Conservation (phyloP, 495 filamentous ascomycete genomes). For the Neurospora discreta region DNA sequence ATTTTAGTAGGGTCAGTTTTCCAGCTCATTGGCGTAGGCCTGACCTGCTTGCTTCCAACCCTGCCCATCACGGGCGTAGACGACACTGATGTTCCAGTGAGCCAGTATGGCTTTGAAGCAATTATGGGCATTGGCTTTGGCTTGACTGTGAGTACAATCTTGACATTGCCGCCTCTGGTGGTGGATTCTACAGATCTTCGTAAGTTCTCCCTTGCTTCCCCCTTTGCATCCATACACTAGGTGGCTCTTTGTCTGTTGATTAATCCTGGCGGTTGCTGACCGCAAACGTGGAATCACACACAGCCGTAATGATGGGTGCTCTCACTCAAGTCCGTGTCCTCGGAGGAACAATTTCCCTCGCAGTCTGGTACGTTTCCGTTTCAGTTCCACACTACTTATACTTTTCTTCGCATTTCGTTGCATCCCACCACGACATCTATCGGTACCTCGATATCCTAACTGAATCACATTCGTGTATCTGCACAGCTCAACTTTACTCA, state of each 20-base stretch:
- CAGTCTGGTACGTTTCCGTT: not conserved
- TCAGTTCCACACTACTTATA: not conserved
- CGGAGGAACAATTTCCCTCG: constrained; percentile 37
- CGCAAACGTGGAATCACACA: not conserved
- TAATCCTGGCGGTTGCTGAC: constrained; percentile 22
- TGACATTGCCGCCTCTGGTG: constrained; percentile 29
- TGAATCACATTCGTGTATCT: not conserved
- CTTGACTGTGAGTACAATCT: constrained; percentile 25
- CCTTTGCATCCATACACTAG: not conserved
- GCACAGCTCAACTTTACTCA: constrained; percentile 4
- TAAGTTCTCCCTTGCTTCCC: constrained; percentile 13
- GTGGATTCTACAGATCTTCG: constrained; percentile 32
- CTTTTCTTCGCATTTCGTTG: not conserved
- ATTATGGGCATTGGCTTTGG: constrained; percentile 39
- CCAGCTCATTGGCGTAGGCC: constrained; percentile 35
- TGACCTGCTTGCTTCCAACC: constrained; percentile 26
- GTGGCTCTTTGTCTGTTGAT: not conserved
- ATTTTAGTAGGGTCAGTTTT: constrained; percentile 29
- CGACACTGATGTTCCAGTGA: constrained; percentile 16
- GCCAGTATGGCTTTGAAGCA: constrained; percentile 32
- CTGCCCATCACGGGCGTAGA: not conserved
- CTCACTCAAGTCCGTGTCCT: constrained; percentile 39
- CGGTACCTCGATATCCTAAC: not conserved
- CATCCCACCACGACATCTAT: not conserved
- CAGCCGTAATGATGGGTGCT: constrained; percentile 24